A percentile compares a stretch with the other conserved stretches of the same genome.
Evolutionary conservation across 2,329 filamentous ascomycete species (phyloP).

Genomic region (Chaetomium olivaceum): DNA sequence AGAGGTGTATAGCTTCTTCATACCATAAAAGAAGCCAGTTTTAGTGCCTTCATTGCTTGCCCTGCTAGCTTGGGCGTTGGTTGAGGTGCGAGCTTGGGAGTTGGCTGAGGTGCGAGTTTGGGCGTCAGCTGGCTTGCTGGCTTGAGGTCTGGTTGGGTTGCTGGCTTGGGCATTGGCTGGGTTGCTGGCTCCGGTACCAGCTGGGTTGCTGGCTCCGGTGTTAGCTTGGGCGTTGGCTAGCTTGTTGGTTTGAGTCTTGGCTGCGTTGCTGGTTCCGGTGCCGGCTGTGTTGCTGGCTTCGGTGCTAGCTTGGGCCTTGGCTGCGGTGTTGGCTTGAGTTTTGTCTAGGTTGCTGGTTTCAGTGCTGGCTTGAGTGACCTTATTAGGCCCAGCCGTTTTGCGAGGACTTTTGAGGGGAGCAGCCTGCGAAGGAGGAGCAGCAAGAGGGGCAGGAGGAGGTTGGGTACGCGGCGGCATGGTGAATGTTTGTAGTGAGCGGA

Average conservation of each 20-base stretch:
- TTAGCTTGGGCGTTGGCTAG: too few species aligned
- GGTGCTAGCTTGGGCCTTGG: too few species aligned
- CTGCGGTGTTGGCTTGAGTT: neutral
- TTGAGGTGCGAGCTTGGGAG: neutral
- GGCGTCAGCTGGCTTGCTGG: too few species aligned
- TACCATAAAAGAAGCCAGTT: slow-evolving; percentile 58
- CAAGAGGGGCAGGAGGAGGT: neutral
- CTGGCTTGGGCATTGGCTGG: too few species aligned
- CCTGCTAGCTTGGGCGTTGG: neutral
- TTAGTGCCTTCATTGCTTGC: slow-evolving; percentile 26
- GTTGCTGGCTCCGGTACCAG: too few species aligned
- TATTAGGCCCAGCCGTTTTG: slow-evolving; percentile 4
- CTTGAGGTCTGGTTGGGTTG: too few species aligned
- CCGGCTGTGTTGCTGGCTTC: too few species aligned
- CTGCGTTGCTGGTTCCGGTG: too few species aligned
- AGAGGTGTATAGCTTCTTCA: neutral
- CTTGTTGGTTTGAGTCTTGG: too few species aligned
- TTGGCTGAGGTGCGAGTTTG: neutral
- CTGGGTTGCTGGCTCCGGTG: too few species aligned
- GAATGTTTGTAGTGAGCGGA: neutral
- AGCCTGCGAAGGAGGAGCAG: too few species aligned
- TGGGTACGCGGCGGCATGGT: neutral
- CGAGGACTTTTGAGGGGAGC: neutral
- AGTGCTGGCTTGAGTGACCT: neutral
- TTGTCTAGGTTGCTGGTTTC: too few species aligned